These are phyloP conservation scores for Neonectria neomacrospora DNA, from an alignment of 2,329 filamentous ascomycete species.

Conservation along the genomic window DNA sequence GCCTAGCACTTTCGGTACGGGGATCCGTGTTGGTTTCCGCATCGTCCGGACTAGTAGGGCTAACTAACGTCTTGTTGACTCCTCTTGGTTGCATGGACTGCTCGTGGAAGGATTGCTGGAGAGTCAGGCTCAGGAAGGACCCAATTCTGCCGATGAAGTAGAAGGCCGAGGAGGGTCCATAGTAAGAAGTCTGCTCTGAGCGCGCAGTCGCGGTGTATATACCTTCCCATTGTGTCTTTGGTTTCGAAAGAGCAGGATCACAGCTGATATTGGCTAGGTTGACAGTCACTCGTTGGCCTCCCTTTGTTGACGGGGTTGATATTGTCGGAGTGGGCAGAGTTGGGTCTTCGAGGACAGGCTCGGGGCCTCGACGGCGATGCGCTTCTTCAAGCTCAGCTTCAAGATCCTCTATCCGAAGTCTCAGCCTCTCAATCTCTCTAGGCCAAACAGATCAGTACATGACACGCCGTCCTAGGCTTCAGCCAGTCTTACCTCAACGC, in stretches of 20 bases:
- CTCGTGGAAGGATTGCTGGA: slow-evolving; percentile 44
- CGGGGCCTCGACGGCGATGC: neutral
- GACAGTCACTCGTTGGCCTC: neutral
- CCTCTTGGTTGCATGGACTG: slow-evolving; percentile 33
- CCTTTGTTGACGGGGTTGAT: slow-evolving; percentile 9
- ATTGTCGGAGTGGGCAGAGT: neutral
- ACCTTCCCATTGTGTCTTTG: slow-evolving; percentile 43
- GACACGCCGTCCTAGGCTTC: neutral
- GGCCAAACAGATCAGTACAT: neutral
- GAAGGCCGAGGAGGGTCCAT: slow-evolving; percentile 56
- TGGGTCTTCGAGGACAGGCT: slow-evolving; percentile 37
- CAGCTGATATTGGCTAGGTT: neutral
- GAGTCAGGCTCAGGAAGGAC: slow-evolving; percentile 47
- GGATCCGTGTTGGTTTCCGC: neutral
- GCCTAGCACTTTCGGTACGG: neutral
- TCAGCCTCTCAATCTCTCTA: slow-evolving; percentile 51
- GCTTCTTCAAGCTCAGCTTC: slow-evolving; percentile 36
- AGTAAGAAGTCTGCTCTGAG: slow-evolving; percentile 53
- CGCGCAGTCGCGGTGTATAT: slow-evolving; percentile 51
- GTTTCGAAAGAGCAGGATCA: slow-evolving; percentile 26
- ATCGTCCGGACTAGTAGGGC: slow-evolving; percentile 12
- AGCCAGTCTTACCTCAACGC: slow-evolving; percentile 24
- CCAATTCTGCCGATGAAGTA: slow-evolving; percentile 58
- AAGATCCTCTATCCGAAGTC: slow-evolving; percentile 46
- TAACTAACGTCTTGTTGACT: slow-evolving; percentile 20